These are phyloP conservation scores for Penicillium frequentans DNA, from an alignment of 2,329 filamentous ascomycete species.

Conservation along the genomic window DNA sequence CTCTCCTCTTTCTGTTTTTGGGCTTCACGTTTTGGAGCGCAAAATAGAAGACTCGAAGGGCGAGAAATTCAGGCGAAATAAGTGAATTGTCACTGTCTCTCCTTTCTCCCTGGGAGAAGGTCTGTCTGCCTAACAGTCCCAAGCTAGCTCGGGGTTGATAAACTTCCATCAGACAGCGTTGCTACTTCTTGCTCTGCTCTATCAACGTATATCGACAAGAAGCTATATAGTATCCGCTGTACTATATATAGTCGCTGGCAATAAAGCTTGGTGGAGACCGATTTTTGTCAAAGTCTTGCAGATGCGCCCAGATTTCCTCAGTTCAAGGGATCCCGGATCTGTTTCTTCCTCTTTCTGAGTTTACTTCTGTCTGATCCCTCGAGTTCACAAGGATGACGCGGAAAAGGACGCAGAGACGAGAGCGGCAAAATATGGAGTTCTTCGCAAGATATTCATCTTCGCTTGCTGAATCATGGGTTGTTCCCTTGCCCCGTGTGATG, in stretches of 20 bases:
- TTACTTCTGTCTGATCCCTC: neutral
- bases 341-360: constrained; percentile 6
- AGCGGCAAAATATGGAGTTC: neutral
- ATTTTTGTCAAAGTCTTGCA: constrained; percentile 25
- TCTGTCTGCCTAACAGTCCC: constrained; percentile 68
- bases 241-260: constrained; percentile 45
- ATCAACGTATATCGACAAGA: constrained; percentile 69
- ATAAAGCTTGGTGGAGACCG: constrained; percentile 32
- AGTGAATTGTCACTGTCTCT: constrained; percentile 40
- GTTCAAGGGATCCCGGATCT: neutral
- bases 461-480: neutral
- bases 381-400: neutral
- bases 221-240: constrained; percentile 60
- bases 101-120: constrained; percentile 29
- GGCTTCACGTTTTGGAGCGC: constrained; percentile 11
- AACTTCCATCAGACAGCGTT: constrained; percentile 35
- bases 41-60: constrained; percentile 25
- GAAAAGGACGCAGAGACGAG: neutral
- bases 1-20: neutral
- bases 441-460: neutral
- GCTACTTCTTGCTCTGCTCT: constrained; percentile 60
- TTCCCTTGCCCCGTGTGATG: neutral
- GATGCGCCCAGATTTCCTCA: constrained; percentile 15
- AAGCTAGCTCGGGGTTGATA: constrained; percentile 63
- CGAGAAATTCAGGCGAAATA: constrained; percentile 37